These are phyloP conservation scores for Jatropha curcas DNA, from an alignment of 345 rosid species.

Conservation along the genomic window DNA sequence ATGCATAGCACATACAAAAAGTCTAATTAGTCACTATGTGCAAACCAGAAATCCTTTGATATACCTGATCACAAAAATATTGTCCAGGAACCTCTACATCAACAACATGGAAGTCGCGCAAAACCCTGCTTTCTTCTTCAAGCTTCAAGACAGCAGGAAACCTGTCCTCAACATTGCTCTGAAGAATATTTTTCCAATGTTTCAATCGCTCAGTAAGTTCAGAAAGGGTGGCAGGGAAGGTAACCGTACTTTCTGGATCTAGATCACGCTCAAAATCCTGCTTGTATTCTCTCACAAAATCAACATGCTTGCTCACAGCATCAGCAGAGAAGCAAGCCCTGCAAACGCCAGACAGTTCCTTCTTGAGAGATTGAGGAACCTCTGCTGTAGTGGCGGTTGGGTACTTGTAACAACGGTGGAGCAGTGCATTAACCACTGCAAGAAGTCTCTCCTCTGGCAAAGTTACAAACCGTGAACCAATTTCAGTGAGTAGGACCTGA, in stretches of 20 bases:
- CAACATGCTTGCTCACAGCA: conserved; percentile 95
- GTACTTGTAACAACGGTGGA: conserved; percentile 98
- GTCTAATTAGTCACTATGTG: not conserved
- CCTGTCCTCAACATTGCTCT: conserved; percentile 97
- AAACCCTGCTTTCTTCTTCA: conserved; percentile 94
- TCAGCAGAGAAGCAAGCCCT: conserved; percentile 98
- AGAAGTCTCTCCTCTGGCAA: conserved; percentile 97
- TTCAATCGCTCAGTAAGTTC: conserved; percentile 87
- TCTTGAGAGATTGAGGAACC: conserved; percentile 97
- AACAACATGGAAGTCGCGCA: conserved; percentile 92
- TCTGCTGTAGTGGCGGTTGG: conserved; percentile 97
- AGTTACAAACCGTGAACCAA: conserved; percentile 95
- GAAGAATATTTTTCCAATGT: conserved; percentile 96
- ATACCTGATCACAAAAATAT: conserved; percentile 93
- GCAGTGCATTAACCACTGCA: conserved; percentile 94
- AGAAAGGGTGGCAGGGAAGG: conserved; percentile 92
- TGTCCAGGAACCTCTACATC: conserved; percentile 99
- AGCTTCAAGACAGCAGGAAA: conserved; percentile 93
- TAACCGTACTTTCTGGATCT: conserved; percentile 88
- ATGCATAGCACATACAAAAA: not conserved
- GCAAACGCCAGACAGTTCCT: conserved; percentile 98
- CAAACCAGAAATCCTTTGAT: not conserved
- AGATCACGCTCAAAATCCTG: conserved; percentile 97
- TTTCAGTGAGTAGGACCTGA: conserved; percentile 90
- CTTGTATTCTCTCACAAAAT: conserved; percentile 96